Evolutionary conservation across 805 yeast species (phyloP).

Genomic region (Lachancea mirantina): DNA sequence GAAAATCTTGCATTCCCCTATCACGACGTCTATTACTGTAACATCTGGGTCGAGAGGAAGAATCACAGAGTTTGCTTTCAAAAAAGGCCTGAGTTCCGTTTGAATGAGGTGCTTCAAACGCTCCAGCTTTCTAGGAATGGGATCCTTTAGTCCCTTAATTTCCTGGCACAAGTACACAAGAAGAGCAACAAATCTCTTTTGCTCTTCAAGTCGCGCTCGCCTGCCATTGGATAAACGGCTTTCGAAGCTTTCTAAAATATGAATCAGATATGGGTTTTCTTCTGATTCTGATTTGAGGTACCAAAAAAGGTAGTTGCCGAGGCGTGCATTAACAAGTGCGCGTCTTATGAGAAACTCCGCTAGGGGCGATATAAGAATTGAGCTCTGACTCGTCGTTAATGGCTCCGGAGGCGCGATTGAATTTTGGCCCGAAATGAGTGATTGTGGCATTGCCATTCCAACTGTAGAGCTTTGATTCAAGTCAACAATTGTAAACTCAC

Average conservation of each 20-base stretch:
- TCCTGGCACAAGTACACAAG: constrained; percentile 58
- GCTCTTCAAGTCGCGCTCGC: constrained; percentile 38
- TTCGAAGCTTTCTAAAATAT: constrained; percentile 41
- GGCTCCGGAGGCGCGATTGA: constrained; percentile 12
- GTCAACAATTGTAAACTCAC: constrained; percentile 36
- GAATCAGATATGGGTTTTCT: constrained; percentile 49
- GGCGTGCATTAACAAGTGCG: constrained; percentile 52
- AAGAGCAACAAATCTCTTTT: constrained; percentile 60
- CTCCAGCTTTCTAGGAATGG: constrained; percentile 71
- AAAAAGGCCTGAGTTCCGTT: constrained; percentile 36
- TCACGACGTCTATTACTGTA: constrained; percentile 63
- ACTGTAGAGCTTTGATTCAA: constrained; percentile 19
- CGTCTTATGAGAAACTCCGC: constrained; percentile 70
- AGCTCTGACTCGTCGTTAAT: constrained; percentile 14
- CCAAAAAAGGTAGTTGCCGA: constrained; percentile 89
- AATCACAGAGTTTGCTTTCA: constrained; percentile 44
- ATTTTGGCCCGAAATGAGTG: constrained; percentile 7
- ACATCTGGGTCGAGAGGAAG: constrained; percentile 82
- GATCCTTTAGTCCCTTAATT: constrained; percentile 61
- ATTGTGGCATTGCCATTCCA: constrained; percentile 17
- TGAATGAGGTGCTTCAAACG: constrained; percentile 43
- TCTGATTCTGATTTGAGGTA: constrained; percentile 81
- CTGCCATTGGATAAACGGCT: constrained; percentile 26
- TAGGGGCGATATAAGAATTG: constrained; percentile 46
- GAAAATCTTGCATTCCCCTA: constrained; percentile 78